These are phyloP conservation scores for Aplosporella prunicola DNA, from an alignment of 2,329 filamentous ascomycete genomes.

Conservation along the genomic window DNA sequence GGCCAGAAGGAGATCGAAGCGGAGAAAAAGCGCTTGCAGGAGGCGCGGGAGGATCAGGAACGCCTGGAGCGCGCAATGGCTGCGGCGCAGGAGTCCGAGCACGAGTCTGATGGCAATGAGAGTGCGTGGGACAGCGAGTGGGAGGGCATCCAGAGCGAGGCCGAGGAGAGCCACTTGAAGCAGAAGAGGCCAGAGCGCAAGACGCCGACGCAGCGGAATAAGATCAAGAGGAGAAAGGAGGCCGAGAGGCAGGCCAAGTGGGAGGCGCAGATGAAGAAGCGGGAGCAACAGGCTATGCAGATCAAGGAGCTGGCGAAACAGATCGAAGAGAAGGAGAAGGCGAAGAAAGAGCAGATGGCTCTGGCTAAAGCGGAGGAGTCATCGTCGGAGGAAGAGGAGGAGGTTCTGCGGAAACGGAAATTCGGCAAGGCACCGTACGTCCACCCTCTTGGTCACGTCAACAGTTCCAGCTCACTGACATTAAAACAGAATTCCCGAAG, in stretches of 20 bases:
- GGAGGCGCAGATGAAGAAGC: slow-evolving; percentile 64
- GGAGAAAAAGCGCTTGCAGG: slow-evolving; percentile 63
- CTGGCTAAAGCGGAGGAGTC: slow-evolving; percentile 21
- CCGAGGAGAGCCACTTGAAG: slow-evolving; percentile 46
- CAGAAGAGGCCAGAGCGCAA: slow-evolving; percentile 76
- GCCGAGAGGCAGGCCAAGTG: slow-evolving; percentile 69
- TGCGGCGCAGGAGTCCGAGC: slow-evolving; percentile 65
- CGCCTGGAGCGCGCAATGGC: slow-evolving; percentile 62
- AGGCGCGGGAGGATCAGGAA: slow-evolving; percentile 56
- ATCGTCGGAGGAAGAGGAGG: slow-evolving; percentile 29
- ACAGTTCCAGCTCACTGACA: slow-evolving; percentile 3
- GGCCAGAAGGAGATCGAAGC: slow-evolving; percentile 69
- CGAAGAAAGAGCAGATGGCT: slow-evolving; percentile 20
- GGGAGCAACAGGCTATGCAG: slow-evolving; percentile 59
- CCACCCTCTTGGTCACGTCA: background rate
- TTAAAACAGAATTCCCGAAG: slow-evolving; percentile 55
- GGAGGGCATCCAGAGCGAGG: slow-evolving; percentile 44
- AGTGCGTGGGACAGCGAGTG: slow-evolving; percentile 86
- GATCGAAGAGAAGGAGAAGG: slow-evolving; percentile 49
- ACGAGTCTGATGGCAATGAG: slow-evolving; percentile 73
- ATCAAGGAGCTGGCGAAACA: slow-evolving; percentile 63
- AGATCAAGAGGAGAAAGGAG: slow-evolving; percentile 78
- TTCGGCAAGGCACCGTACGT: slow-evolving; percentile 55
- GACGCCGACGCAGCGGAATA: slow-evolving; percentile 78
- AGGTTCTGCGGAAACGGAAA: slow-evolving; percentile 55